Conservation (phyloP, 345 rosid genomes). For the Sisymbrium altissimum region DNA sequence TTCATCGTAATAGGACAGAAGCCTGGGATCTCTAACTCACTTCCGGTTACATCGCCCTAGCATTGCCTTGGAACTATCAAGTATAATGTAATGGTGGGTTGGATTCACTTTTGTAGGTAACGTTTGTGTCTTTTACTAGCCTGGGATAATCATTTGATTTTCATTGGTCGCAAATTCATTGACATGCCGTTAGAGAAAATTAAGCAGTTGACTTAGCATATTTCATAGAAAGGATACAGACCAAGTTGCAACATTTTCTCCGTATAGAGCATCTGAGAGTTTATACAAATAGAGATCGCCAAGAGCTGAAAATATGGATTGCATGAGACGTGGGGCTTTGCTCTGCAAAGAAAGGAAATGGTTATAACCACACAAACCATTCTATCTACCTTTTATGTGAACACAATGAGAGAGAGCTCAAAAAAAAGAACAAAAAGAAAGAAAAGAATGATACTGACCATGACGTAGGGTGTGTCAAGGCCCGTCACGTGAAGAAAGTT, state of each 20-base stretch:
- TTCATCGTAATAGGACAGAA: not conserved
- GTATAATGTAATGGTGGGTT: not conserved
- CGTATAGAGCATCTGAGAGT: slow-evolving; percentile 55
- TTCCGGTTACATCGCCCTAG: not conserved
- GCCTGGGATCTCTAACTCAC: not conserved
- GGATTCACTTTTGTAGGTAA: not conserved
- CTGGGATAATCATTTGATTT: not conserved
- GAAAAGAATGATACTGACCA: slow-evolving; percentile 45
- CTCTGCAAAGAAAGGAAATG: slow-evolving; percentile 40
- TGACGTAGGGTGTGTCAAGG: slow-evolving; percentile 65
- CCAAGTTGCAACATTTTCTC: slow-evolving; percentile 60
- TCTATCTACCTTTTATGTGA: not conserved
- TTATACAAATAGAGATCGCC: slow-evolving; percentile 86
- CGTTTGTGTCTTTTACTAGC: not conserved
- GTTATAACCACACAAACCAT: not conserved
- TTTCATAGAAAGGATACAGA: slow-evolving; percentile 66
- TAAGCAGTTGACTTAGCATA: not conserved
- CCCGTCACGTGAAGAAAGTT: slow-evolving; percentile 60
- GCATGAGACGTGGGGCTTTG: slow-evolving; percentile 69
- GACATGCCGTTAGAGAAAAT: not conserved
- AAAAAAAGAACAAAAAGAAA: not conserved
- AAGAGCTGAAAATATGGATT: slow-evolving; percentile 76
- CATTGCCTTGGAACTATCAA: not conserved
- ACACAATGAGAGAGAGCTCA: not conserved
- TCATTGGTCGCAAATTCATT: not conserved